These are phyloP conservation scores for Panus rudis DNA, from an alignment of 768 basidiomycete genomes.

Conservation along the genomic window DNA sequence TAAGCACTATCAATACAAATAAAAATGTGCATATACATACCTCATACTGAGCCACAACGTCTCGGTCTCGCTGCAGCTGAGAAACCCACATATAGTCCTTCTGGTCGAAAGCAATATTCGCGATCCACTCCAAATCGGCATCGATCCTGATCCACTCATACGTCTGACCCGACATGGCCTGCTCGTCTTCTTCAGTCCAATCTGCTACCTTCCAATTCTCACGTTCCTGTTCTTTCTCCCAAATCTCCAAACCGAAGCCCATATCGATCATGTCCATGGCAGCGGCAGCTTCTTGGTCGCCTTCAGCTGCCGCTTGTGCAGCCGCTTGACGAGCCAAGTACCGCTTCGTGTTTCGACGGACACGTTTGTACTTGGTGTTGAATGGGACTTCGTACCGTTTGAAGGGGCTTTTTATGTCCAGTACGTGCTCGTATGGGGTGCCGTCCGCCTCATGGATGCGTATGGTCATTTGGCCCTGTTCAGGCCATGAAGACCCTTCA, in stretches of 20 bases:
- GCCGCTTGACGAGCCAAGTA: constrained; percentile 90
- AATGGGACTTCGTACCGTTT: constrained; percentile 98
- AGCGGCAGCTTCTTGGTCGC: constrained; percentile 86
- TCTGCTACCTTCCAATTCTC: constrained; percentile 96
- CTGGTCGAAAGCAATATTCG: constrained; percentile 86
- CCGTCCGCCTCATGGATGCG: constrained; percentile 99
- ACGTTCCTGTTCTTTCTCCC: constrained; percentile 92
- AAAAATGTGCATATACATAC: constrained; percentile 37
- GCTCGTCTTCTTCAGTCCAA: constrained; percentile 96
- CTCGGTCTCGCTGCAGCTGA: constrained; percentile 89
- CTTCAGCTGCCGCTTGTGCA: constrained; percentile 87
- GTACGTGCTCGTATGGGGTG: constrained; percentile 96
- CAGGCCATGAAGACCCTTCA: neutral
- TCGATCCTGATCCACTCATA: constrained; percentile 99
- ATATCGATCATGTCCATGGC: constrained; percentile 92
- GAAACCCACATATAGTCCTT: constrained; percentile 99
- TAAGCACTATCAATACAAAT: constrained; percentile 4
- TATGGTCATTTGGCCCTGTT: constrained; percentile 93
- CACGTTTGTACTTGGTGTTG: constrained; percentile 96
- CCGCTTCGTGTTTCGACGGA: constrained; percentile 93
- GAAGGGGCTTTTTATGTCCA: constrained; percentile 80
- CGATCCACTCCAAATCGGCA: constrained; percentile 98
- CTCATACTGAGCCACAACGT: constrained; percentile 96
- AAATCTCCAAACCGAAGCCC: constrained; percentile 88
- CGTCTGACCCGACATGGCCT: constrained; percentile 87